Evolutionary conservation across 371 early-diverging fungal genomes (phyloP), one percentile per base, ranked within the genome.

Genomic region (Mucor racemosus): DNA sequence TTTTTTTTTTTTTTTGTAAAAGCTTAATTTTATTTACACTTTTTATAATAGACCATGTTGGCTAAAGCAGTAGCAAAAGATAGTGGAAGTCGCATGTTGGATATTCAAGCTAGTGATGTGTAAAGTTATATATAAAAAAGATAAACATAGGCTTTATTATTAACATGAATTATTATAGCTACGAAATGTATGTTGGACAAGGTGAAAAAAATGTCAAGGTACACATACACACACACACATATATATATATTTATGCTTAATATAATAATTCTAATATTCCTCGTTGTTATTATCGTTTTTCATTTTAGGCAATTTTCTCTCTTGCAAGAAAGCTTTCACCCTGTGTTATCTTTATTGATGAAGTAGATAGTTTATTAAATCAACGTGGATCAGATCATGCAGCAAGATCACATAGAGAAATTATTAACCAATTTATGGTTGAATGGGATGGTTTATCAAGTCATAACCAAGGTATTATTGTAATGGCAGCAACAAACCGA

Each of bases 261-360:
- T 11, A 50, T 50, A 7, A 9, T 11, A 21, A 50, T 19, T 31
- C 46, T 33, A 55, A 48, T 41, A 41, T 58, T 7, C 33, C 35
- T 38, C 39, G 10, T 46, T 53, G 57, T 35, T 56, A 17, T 56
- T 56, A 36, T 9, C 58, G 44, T 34, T 40, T 26, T 80, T 61
- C 5, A 14, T 38, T 10, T 54, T 56, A 64, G 65, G 99, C 99
- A 0, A 85, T 98, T 11, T 99, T 99, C 75, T 93, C 96, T 46
- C 85, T 98, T 48, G 99, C 99, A 7, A 85, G 99, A 62, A 97
- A 97, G 70, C 78, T 97, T 7, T 80, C 93, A 11, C 99, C 99
- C 1, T 94, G 98, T 73, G 98, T 99, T 9, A 91, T 99, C 15
- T 99, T 99, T 71, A 85, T 99, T 64, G 99, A 99, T 78, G 99